Conservation (phyloP, 176 grass and related monocot genomes). For the Lolium perenne region DNA sequence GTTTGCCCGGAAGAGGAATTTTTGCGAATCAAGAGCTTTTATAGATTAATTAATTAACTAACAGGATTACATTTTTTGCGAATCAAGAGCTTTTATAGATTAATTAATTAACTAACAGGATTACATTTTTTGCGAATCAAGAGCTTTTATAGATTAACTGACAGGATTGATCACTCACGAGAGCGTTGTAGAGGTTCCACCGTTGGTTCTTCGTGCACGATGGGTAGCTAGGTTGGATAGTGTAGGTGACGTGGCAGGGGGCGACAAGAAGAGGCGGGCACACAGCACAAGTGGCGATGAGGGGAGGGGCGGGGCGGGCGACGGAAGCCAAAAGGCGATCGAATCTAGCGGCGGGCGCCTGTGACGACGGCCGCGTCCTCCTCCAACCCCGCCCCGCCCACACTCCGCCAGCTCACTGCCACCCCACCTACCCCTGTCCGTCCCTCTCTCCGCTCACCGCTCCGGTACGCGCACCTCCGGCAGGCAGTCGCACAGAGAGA, state of each 20-base stretch:
- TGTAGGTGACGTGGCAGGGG: conserved; percentile 12
- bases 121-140: no score
- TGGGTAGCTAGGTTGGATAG: no score
- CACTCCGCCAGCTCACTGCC: conserved; percentile 55
- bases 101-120: no score
- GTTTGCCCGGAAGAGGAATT: no score
- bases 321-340: conserved; percentile 39
- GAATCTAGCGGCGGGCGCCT: conserved; percentile 50
- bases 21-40: no score
- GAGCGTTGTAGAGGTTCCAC: not conserved
- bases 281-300: not conserved
- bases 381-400: not conserved
- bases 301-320: not conserved
- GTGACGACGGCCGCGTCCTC: conserved; percentile 30
- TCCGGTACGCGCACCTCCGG: conserved; percentile 29
- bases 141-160: no score
- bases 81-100: no score
- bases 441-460: conserved; percentile 23
- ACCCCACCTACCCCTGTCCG: conserved; percentile 6
- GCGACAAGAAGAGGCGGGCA: conserved; percentile 45
- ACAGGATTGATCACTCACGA: no score
- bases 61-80: no score
- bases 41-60: no score
- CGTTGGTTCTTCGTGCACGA: not conserved
- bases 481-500: not conserved